Evolutionary conservation across 805 yeast species (phyloP).

Genomic region (Komagataella pastoris): DNA sequence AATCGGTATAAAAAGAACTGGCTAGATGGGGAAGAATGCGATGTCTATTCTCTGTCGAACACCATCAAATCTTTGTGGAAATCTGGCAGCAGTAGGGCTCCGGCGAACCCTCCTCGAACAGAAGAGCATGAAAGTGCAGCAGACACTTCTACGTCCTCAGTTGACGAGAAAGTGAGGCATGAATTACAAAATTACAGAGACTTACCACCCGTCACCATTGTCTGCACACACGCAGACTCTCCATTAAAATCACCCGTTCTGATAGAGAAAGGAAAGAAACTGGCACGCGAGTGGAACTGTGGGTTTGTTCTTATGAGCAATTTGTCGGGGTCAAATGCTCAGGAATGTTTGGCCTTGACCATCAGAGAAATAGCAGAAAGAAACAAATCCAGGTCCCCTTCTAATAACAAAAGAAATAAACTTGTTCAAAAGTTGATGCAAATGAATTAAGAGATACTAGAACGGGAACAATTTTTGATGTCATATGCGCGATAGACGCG

Average conservation of each 20-base stretch:
- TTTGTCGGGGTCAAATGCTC: slow-evolving; percentile 31
- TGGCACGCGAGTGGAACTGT: slow-evolving; percentile 51
- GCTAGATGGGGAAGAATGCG: slow-evolving; percentile 56
- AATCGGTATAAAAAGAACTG: slow-evolving; percentile 38
- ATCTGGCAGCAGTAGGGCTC: slow-evolving; percentile 10
- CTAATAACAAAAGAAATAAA: not conserved
- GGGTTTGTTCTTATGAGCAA: slow-evolving; percentile 55
- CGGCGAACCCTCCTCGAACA: not conserved
- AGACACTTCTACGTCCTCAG: not conserved
- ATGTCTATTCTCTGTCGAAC: slow-evolving; percentile 44
- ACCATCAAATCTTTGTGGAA: slow-evolving; percentile 49
- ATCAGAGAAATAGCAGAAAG: slow-evolving; percentile 45
- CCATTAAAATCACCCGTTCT: slow-evolving; percentile 46
- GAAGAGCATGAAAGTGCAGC: not conserved
- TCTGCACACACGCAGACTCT: slow-evolving; percentile 50
- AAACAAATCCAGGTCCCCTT: not conserved
- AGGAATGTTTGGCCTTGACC: slow-evolving; percentile 41
- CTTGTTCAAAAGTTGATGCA: not conserved
- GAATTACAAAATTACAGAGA: not conserved
- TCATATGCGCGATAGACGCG: not conserved
- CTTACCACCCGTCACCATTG: slow-evolving; percentile 53
- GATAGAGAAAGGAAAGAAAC: slow-evolving; percentile 39
- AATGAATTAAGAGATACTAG: not conserved
- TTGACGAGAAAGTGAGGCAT: not conserved
- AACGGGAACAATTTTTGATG: not conserved